Percentiles rank a stretch among this genome's conserved stretches.
phyloP scores from a whole-genome alignment of 2,329 filamentous ascomycete genomes.

The Pseudogymnoascus destructans region DNA sequence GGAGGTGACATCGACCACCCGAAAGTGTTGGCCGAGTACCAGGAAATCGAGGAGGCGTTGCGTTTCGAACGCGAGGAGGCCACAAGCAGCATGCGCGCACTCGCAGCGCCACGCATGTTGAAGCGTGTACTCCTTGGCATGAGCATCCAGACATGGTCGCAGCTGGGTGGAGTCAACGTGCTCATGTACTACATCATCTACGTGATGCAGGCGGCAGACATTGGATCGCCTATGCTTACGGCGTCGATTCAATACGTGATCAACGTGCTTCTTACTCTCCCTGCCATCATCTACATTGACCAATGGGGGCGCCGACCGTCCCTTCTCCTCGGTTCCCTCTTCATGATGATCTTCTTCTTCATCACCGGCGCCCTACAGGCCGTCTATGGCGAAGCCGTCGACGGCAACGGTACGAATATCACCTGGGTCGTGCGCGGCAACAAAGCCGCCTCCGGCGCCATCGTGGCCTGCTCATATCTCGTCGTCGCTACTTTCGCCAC shows the following conservation, averaged over 20 bases:
- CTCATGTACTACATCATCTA: slow-evolving; percentile 62
- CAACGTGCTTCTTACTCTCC: slow-evolving; percentile 66
- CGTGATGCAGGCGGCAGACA: slow-evolving; percentile 54
- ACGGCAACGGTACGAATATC: slow-evolving; percentile 31
- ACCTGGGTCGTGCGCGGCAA: slow-evolving; percentile 45
- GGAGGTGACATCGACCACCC: slow-evolving; percentile 41
- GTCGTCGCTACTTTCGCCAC: slow-evolving; percentile 58
- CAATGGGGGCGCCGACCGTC: slow-evolving; percentile 58
- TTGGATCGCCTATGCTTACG: slow-evolving; percentile 46
- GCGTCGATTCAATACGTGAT: slow-evolving; percentile 64
- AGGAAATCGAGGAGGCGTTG: slow-evolving; percentile 58
- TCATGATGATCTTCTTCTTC: slow-evolving; percentile 52
- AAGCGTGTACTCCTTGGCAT: slow-evolving; percentile 58
- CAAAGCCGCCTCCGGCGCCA: slow-evolving; percentile 41
- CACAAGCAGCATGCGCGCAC: slow-evolving; percentile 57
- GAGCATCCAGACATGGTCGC: slow-evolving; percentile 64
- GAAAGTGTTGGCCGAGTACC: slow-evolving; percentile 49
- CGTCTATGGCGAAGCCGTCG: slow-evolving; percentile 40
- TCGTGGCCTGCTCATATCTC: slow-evolving; percentile 59
- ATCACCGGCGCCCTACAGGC: slow-evolving; percentile 50
- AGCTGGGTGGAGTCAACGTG: slow-evolving; percentile 63
- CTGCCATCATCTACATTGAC: slow-evolving; percentile 63
- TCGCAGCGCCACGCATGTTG: slow-evolving; percentile 58
- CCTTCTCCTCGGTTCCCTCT: slow-evolving; percentile 47
- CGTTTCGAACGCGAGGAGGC: slow-evolving; percentile 60